A percentile compares a stretch with the other conserved stretches of the same genome.
Evolutionary conservation across 1,139 yeast genomes (phyloP).

Genomic region (Magnusiomyces tetraspermus): DNA sequence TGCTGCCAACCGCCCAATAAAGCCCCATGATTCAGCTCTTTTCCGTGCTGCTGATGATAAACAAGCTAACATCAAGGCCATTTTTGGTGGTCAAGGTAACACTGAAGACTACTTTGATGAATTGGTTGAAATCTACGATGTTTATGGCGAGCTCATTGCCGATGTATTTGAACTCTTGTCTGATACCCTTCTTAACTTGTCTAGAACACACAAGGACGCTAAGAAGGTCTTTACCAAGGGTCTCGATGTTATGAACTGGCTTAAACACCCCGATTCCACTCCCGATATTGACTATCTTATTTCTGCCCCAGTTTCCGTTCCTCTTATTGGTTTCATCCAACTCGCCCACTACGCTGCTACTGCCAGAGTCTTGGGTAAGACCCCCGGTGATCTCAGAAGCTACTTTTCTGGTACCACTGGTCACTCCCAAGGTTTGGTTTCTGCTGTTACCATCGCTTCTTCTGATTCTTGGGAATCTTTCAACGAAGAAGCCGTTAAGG

Average conservation of each 20-base stretch:
- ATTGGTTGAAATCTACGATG: slow-evolving; percentile 70
- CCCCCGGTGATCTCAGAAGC: slow-evolving; percentile 80
- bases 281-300: slow-evolving; percentile 86
- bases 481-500: slow-evolving; percentile 60
- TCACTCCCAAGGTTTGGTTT: slow-evolving; percentile 94
- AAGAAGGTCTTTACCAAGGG: slow-evolving; percentile 92
- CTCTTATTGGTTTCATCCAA: slow-evolving; percentile 91
- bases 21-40: slow-evolving; percentile 53
- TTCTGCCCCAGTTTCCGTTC: slow-evolving; percentile 90
- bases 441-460: slow-evolving; percentile 85
- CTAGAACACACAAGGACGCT: slow-evolving; percentile 64
- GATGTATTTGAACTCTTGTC: slow-evolving; percentile 68
- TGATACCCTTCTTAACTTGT: slow-evolving; percentile 54
- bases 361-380: slow-evolving; percentile 70
- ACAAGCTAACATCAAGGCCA: slow-evolving; percentile 60
- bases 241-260: slow-evolving; percentile 79
- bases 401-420: slow-evolving; percentile 83
- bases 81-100: slow-evolving; percentile 99
- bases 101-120: slow-evolving; percentile 97
- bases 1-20: slow-evolving; percentile 41
- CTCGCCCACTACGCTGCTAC: slow-evolving; percentile 87
- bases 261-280: slow-evolving; percentile 69
- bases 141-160: slow-evolving; percentile 64
- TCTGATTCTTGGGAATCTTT: slow-evolving; percentile 82
- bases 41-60: slow-evolving; percentile 50